Conservation (phyloP, 2,329 filamentous ascomycete species). For the Calonectria hongkongensis region DNA sequence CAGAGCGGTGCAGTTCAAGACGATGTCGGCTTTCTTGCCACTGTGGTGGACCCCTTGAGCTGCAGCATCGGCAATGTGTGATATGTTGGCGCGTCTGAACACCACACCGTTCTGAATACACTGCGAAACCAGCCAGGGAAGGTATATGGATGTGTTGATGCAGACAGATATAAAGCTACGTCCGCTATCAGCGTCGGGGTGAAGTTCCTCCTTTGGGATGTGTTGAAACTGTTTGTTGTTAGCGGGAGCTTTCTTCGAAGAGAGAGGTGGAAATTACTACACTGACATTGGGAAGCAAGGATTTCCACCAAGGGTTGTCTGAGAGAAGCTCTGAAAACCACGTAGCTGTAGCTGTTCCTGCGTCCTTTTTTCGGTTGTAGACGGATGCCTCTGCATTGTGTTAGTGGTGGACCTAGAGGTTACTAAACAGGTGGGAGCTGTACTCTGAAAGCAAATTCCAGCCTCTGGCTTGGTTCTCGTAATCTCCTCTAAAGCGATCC, state of each 20-base stretch:
- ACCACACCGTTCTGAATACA: slow-evolving; percentile 84
- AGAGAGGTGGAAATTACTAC: background rate
- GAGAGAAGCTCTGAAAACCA: slow-evolving; percentile 40
- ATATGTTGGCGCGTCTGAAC: slow-evolving; percentile 76
- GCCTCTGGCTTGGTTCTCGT: slow-evolving; percentile 29
- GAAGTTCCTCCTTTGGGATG: slow-evolving; percentile 30
- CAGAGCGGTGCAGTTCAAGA: slow-evolving; percentile 91
- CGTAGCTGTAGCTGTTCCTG: slow-evolving; percentile 32
- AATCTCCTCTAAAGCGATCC: slow-evolving; percentile 33
- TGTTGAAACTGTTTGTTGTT: slow-evolving; percentile 25
- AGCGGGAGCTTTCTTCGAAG: background rate
- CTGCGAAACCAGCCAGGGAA: slow-evolving; percentile 88
- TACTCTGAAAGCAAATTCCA: slow-evolving; percentile 36
- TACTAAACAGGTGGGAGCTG: background rate
- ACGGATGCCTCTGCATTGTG: slow-evolving; percentile 31
- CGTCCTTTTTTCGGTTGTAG: slow-evolving; percentile 38
- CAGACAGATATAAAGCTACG: slow-evolving; percentile 84
- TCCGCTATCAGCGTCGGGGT: slow-evolving; percentile 27
- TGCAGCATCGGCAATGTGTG: slow-evolving; percentile 82
- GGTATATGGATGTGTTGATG: slow-evolving; percentile 91
- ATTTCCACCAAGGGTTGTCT: slow-evolving; percentile 38
- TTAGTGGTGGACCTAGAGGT: background rate
- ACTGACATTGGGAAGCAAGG: slow-evolving; percentile 35
- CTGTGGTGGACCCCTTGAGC: slow-evolving; percentile 63
- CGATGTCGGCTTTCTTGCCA: slow-evolving; percentile 76